phyloP scores from a whole-genome alignment of 2,329 filamentous ascomycete species.

The Neoscytalidium dimidiatum region DNA sequence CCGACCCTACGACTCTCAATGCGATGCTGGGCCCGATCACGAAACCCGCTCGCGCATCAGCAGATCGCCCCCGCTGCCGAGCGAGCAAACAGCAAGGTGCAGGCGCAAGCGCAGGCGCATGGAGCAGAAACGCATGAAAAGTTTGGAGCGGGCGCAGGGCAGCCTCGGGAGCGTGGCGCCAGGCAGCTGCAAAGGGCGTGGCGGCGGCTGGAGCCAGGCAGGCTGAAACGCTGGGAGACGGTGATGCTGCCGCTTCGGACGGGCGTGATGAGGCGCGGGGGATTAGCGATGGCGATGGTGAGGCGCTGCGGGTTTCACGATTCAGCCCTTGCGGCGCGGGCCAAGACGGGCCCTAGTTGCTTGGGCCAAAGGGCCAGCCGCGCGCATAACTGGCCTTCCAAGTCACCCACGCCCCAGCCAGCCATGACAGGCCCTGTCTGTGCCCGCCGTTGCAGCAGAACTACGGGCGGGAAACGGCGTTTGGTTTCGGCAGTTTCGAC shows the following conservation, averaged over 20 bases:
- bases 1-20: neutral
- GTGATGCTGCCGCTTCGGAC: neutral
- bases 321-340: neutral
- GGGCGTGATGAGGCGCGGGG: neutral
- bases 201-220: neutral
- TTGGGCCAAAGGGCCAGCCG: neutral
- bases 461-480: neutral
- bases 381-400: neutral
- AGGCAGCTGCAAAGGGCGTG: neutral
- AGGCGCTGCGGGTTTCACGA: slow-evolving; percentile 9
- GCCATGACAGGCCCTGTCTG: too few relatives aligned
- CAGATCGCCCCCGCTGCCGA: neutral
- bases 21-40: neutral
- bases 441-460: neutral
- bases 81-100: neutral
- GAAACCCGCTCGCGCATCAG: neutral
- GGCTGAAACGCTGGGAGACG: neutral
- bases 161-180: neutral
- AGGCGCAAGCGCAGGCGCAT: neutral
- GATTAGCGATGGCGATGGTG: neutral
- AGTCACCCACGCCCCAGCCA: too few relatives aligned
- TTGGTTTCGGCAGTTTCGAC: neutral
- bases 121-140: neutral
- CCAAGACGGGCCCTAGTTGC: slow-evolving; percentile 12
- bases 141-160: neutral